These are phyloP conservation scores for Vitis rotundifolia DNA, from an alignment of 164 flowering plant genomes.

Conservation along the genomic window DNA sequence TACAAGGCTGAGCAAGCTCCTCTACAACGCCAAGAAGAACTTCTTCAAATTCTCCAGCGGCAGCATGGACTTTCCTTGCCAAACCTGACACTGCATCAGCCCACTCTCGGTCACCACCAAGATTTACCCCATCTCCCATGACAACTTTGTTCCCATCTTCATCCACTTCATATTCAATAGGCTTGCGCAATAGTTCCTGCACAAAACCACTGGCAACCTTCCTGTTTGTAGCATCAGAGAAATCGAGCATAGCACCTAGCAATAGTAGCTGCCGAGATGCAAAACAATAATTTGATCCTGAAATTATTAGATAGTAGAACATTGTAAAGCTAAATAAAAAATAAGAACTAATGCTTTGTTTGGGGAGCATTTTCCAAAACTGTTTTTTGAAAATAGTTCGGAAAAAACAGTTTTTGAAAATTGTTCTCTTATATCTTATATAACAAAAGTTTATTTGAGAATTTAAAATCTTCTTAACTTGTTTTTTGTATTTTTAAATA, in stretches of 20 bases:
- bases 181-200: conserved; percentile 62
- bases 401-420: too few species aligned
- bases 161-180: conserved; percentile 83
- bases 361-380: too few species aligned
- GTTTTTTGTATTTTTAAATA: too few species aligned
- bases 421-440: too few species aligned
- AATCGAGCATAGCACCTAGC: conserved; percentile 90
- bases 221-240: conserved; percentile 83
- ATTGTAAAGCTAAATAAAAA: too few species aligned
- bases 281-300: conserved; percentile 81
- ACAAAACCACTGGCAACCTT: conserved; percentile 71
- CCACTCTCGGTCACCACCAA: conserved; percentile 95
- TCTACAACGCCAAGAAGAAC: conserved; percentile 58
- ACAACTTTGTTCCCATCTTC: conserved; percentile 68
- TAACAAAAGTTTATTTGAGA: too few species aligned
- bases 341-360: too few species aligned
- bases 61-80: conserved; percentile 76
- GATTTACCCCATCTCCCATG: conserved; percentile 90
- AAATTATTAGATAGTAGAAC: conserved; percentile 12
- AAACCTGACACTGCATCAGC: conserved; percentile 77
- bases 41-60: conserved; percentile 88
- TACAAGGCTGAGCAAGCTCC: conserved; percentile 89
- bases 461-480: too few species aligned
- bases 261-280: conserved; percentile 83
- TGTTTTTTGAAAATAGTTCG: too few species aligned